Evolutionary conservation across 257 asterid genomes (phyloP).

Genomic region (Verbena officinalis): DNA sequence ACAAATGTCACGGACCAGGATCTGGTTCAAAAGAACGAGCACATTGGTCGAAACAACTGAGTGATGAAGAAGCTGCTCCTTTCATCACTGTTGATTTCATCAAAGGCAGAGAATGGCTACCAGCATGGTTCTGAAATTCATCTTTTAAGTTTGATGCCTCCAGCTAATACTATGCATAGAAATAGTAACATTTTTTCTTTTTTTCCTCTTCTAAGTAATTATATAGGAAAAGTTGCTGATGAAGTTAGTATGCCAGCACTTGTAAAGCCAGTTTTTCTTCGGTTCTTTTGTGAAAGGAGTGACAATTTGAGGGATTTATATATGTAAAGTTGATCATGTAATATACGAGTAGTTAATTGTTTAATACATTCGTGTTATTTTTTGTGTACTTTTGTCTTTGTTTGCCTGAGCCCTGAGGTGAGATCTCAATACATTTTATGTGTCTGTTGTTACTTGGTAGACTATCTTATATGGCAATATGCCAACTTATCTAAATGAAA

Average conservation of each 20-base stretch:
- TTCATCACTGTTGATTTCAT: constrained; percentile 60
- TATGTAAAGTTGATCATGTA: not conserved
- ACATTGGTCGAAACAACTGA: constrained; percentile 68
- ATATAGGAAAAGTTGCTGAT: constrained; percentile 10
- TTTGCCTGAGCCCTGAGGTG: too few species aligned
- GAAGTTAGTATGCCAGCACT: not conserved
- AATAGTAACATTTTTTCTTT: not conserved
- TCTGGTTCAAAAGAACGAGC: constrained; percentile 50
- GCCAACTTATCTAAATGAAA: too few species aligned
- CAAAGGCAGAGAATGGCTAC: constrained; percentile 77
- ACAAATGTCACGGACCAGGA: constrained; percentile 78
- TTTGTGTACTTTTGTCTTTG: too few species aligned
- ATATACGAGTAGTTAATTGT: not conserved
- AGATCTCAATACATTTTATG: too few species aligned
- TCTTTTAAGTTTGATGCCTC: constrained; percentile 11
- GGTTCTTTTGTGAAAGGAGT: not conserved
- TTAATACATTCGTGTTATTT: too few species aligned
- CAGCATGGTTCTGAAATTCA: constrained; percentile 52
- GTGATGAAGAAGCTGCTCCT: constrained; percentile 54
- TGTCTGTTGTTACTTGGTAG: too few species aligned
- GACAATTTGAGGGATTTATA: not conserved
- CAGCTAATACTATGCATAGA: not conserved
- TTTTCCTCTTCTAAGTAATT: not conserved
- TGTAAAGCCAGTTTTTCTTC: not conserved
- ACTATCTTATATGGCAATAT: too few species aligned